Evolutionary conservation across 345 rosid genomes (phyloP).

Genomic region (Ceriops tagal): DNA sequence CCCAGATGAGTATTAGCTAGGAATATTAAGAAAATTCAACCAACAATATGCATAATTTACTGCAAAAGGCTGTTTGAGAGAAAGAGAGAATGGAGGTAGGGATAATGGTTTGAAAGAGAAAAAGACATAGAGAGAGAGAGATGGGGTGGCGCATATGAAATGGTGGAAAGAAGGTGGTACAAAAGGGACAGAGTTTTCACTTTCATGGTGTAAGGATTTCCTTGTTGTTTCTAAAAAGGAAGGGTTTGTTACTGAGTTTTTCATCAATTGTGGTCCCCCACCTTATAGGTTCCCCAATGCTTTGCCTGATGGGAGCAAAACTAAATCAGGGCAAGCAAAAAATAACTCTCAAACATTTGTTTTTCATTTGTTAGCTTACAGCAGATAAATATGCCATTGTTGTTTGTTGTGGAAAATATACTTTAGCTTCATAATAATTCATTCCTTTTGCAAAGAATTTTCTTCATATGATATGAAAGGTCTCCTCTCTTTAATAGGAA

Average conservation of each 20-base stretch:
- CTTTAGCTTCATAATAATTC: no score
- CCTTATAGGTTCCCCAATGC: background rate
- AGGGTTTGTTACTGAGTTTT: constrained; percentile 22
- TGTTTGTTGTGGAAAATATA: no score
- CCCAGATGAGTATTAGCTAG: background rate
- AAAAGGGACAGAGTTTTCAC: background rate
- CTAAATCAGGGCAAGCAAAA: no score
- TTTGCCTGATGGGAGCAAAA: no score
- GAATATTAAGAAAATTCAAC: background rate
- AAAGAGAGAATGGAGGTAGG: background rate
- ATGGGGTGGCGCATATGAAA: no score
- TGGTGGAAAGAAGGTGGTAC: background rate
- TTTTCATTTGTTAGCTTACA: no score
- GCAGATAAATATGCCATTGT: no score
- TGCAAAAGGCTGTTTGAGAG: background rate
- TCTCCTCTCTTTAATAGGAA: no score
- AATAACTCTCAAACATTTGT: no score
- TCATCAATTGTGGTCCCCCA: constrained; percentile 32
- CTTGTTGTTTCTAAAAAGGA: background rate
- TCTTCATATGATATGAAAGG: no score
- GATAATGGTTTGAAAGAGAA: background rate
- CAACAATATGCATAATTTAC: background rate
- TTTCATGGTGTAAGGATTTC: background rate
- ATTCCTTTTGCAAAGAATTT: no score
- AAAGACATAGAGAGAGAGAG: no score